Evolutionary conservation across 495 filamentous ascomycete species (phyloP).

Genomic region (Xylaria grammica): DNA sequence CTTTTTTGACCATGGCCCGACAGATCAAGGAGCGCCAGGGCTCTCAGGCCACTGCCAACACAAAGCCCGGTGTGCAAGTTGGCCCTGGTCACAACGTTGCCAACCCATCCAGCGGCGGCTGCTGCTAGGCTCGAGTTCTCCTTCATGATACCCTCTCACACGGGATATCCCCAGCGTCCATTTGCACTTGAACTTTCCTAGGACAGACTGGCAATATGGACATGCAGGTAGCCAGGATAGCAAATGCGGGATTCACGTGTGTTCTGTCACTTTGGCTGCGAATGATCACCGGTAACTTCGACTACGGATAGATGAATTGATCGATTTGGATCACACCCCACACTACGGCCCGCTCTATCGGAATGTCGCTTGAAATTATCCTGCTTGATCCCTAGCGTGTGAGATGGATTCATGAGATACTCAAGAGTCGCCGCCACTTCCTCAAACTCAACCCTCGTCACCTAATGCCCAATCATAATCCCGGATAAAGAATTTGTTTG

Average conservation of each 20-base stretch:
- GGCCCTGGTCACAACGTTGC: constrained; percentile 92
- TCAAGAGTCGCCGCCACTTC: constrained; percentile 23
- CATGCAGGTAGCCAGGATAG: constrained; percentile 80
- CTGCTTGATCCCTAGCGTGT: constrained; percentile 31
- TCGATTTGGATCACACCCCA: constrained; percentile 37
- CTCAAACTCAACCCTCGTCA: constrained; percentile 13
- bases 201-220: constrained; percentile 91
- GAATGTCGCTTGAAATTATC: constrained; percentile 23
- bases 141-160: constrained; percentile 40
- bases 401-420: constrained; percentile 37
- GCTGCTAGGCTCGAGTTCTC: constrained; percentile 72
- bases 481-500: constrained; percentile 26
- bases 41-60: constrained; percentile 90
- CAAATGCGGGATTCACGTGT: constrained; percentile 61
- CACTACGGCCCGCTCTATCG: constrained; percentile 26
- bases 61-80: constrained; percentile 97
- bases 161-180: constrained; percentile 30
- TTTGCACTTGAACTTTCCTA: constrained; percentile 81
- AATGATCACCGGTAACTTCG: constrained; percentile 20
- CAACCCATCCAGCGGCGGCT: constrained; percentile 85
- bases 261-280: constrained; percentile 33
- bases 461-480: constrained; percentile 18
- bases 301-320: constrained; percentile 39
- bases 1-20: constrained; percentile 99
- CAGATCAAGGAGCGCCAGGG: constrained; percentile 99